These are phyloP conservation scores for Dissophora ornata DNA, from an alignment of 192 early-diverging fungal species.

Conservation along the genomic window DNA sequence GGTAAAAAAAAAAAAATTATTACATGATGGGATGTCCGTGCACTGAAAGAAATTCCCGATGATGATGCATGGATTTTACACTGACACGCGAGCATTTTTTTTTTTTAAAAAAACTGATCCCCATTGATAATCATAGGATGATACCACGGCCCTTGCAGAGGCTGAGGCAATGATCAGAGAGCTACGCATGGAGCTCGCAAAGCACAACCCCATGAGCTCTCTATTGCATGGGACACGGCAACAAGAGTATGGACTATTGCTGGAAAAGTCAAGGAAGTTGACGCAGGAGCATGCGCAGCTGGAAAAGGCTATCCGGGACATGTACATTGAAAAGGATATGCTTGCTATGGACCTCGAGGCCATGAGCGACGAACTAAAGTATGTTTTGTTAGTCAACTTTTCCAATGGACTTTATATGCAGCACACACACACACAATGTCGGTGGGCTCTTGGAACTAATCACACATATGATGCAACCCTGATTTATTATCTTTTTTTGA, in stretches of 20 bases:
- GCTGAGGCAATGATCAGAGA: constrained; percentile 23
- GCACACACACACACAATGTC: too few species aligned
- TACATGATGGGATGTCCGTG: too few species aligned
- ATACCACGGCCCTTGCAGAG: constrained; percentile 10
- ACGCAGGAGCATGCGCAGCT: constrained; percentile 29
- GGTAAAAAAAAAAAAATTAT: too few species aligned
- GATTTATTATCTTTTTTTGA: not conserved
- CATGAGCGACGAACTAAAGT: constrained; percentile 44
- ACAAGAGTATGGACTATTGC: constrained; percentile 20
- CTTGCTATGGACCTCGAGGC: constrained; percentile 48
- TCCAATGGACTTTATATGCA: too few species aligned
- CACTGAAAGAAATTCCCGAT: too few species aligned
- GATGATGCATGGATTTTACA: too few species aligned
- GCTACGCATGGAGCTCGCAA: constrained; percentile 39
- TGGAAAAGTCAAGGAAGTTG: constrained; percentile 21
- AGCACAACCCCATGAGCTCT: constrained; percentile 42
- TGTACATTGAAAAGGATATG: constrained; percentile 52
- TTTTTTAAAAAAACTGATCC: not conserved
- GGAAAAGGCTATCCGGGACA: constrained; percentile 38
- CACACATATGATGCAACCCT: too few species aligned
- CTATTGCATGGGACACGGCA: constrained; percentile 40
- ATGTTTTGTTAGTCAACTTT: too few species aligned
- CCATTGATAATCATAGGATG: not conserved
- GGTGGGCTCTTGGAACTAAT: too few species aligned
- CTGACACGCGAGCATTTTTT: too few species aligned